Conservation (phyloP, 179 eudicot species). For the Nepenthes alata region DNA sequence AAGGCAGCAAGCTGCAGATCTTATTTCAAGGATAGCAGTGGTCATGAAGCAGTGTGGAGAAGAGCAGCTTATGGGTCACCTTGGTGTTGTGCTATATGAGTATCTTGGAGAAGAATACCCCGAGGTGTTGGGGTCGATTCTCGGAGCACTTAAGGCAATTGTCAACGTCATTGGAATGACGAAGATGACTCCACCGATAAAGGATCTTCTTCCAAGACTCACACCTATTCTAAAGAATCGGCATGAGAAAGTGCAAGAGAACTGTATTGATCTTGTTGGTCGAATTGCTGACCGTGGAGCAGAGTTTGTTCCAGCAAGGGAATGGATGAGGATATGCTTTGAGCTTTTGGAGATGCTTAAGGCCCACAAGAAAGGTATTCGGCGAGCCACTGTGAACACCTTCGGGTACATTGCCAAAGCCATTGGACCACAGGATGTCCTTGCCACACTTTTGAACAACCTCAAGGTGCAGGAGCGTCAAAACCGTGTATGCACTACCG, state of each 20-base stretch:
- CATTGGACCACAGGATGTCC: conserved; percentile 87
- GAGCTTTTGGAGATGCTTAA: conserved; percentile 95
- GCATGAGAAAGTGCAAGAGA: conserved; percentile 93
- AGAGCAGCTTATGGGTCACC: conserved; percentile 96
- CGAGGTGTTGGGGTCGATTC: conserved; percentile 80
- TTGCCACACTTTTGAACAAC: conserved; percentile 73
- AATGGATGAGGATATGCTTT: conserved; percentile 95
- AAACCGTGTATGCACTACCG: conserved; percentile 93
- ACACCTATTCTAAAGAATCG: conserved; percentile 85
- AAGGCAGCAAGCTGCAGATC: conserved; percentile 92
- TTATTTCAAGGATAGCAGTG: conserved; percentile 79
- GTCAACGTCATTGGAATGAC: conserved; percentile 96
- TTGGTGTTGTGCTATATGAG: conserved; percentile 87
- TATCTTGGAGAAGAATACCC: conserved; percentile 91
- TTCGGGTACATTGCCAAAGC: conserved; percentile 94
- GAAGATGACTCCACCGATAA: conserved; percentile 93
- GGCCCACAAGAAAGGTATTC: conserved; percentile 89
- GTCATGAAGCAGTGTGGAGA: conserved; percentile 97
- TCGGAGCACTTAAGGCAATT: conserved; percentile 85
- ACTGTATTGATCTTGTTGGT: conserved; percentile 88
- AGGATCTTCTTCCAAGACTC: conserved; percentile 75
- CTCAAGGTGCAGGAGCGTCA: conserved; percentile 92
- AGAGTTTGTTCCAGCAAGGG: conserved; percentile 88
- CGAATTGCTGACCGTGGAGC: conserved; percentile 94
- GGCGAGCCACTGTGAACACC: conserved; percentile 87